Conservation (phyloP, 2,329 filamentous ascomycete genomes). For the Cladosporium sphaerospermum region DNA sequence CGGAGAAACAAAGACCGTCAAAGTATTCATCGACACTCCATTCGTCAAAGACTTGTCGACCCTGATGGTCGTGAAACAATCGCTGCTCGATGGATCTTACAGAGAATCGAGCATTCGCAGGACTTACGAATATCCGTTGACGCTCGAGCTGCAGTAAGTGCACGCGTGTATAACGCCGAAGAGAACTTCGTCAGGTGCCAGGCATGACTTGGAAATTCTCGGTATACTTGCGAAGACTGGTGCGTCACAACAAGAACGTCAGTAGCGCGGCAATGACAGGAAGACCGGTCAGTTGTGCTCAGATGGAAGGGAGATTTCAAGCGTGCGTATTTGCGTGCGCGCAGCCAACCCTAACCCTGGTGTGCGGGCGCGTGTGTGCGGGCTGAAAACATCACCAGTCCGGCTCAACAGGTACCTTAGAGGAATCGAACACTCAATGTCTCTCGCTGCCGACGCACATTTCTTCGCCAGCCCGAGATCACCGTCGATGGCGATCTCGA, state of each 20-base stretch:
- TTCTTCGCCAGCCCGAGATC: too few relatives aligned
- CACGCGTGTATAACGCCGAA: constrained; percentile 32
- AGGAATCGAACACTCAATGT: too few relatives aligned
- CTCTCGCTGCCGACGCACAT: too few relatives aligned
- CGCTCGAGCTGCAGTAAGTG: constrained; percentile 33
- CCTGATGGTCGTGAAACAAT: constrained; percentile 40
- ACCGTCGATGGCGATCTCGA: too few relatives aligned
- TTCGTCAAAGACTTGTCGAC: constrained; percentile 48
- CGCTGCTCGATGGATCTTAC: constrained; percentile 4
- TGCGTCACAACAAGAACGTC: background rate
- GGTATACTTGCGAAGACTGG: background rate
- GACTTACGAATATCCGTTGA: constrained; percentile 41
- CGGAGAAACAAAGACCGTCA: constrained; percentile 45
- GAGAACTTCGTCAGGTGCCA: constrained; percentile 33
- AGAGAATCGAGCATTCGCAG: constrained; percentile 17
- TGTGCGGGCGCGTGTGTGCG: too few relatives aligned
- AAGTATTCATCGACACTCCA: constrained; percentile 48
- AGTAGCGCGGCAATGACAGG: too few relatives aligned
- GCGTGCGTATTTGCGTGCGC: too few relatives aligned
- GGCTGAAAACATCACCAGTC: too few relatives aligned
- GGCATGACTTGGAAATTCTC: constrained; percentile 29
- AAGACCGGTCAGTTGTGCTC: too few relatives aligned
- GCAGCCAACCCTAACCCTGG: too few relatives aligned
- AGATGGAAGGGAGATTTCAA: too few relatives aligned
- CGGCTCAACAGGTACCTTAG: too few relatives aligned